Evolutionary conservation across 768 basidiomycete genomes (phyloP).

Genomic region (Xanthoconium stramineum): DNA sequence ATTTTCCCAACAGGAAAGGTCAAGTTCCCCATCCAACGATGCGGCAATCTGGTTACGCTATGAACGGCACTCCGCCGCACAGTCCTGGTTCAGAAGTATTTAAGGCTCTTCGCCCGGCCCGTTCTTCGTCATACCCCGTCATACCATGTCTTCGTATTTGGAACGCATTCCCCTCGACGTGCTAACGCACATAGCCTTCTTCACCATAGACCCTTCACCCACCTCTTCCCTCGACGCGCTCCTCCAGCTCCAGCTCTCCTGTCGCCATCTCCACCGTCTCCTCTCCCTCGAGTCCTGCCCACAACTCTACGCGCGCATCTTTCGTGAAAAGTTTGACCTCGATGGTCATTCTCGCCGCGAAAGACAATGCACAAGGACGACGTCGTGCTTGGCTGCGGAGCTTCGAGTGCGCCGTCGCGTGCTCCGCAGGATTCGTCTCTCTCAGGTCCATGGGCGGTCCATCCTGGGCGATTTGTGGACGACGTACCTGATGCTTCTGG

Average conservation of each 20-base stretch:
- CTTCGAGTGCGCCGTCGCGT: constrained; percentile 45
- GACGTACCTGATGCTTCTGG: constrained; percentile 57
- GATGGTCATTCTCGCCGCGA: constrained; percentile 22
- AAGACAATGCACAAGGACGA: constrained; percentile 33
- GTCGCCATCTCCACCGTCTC: constrained; percentile 40
- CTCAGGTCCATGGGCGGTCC: constrained; percentile 23
- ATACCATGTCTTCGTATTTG: constrained; percentile 43
- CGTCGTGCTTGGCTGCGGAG: constrained; percentile 44
- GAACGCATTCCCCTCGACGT: constrained; percentile 54
- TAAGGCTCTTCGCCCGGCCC: constrained; percentile 16
- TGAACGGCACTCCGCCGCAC: constrained; percentile 31
- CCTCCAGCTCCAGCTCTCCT: constrained; percentile 44
- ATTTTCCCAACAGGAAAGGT: constrained; percentile 37
- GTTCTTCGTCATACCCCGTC: constrained; percentile 17
- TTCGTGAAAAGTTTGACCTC: constrained; percentile 47
- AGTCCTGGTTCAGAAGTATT: constrained; percentile 22
- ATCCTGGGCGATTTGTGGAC: constrained; percentile 52
- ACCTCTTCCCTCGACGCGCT: constrained; percentile 41
- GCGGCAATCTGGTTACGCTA: constrained; percentile 34
- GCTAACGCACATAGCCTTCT: constrained; percentile 52
- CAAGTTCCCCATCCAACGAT: constrained; percentile 30
- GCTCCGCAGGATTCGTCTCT: constrained; percentile 44
- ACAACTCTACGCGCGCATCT: constrained; percentile 56
- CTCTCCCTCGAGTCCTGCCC: constrained; percentile 45
- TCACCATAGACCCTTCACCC: constrained; percentile 38